Evolutionary conservation across 2,329 filamentous ascomycete genomes (phyloP), one percentile per base, ranked within the genome.

Genomic region (Monosporascus sp.): DNA sequence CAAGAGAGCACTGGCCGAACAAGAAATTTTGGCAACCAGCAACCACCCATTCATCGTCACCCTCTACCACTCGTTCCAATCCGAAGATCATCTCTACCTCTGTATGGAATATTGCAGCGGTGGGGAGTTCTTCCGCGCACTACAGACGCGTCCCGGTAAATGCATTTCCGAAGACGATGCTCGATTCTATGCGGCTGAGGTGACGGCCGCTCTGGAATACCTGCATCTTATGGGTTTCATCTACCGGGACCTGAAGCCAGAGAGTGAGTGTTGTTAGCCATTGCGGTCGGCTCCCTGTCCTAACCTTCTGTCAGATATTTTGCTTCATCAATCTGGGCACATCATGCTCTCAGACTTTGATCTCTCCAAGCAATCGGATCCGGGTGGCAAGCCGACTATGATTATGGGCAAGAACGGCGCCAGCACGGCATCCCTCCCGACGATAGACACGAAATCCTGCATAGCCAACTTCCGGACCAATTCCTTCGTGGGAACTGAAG

Each of bases 81-180:
- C 94, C 1, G 94, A 99, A 70, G 94, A 99, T 62, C 92, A 97
- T 73, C 81, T 99, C 43, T 99, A 99, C 69, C 81, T 99, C n/a
- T 99, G 94, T 71, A 99, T 99, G 94, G 94, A 99, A 72, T 99
- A 99, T 70, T 99, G 94, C 78, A 97, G 92, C 64, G 94, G 94
- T 60, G 94, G 94, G 57, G 94, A 99, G 72, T 99, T 99, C 76
- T 99, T 99, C 79, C 81, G 94, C 70, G 94, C 94, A 26, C 78
- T 99, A 46, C 94, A 99, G 76, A 97, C 94, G 6, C 85, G 94
- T 31, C 94, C 94, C 9, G 95, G 95, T 64, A 99, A 97, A 75
- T 97, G 91, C 67, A 96, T 99, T 49, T 87, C 92, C 40, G 94
- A 99, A 70, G 94, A 99, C 57, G 94, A 96, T 65, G 94, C 94